phyloP scores from a whole-genome alignment of 2,329 filamentous ascomycete species.

The Scleromitrula shiraiana region DNA sequence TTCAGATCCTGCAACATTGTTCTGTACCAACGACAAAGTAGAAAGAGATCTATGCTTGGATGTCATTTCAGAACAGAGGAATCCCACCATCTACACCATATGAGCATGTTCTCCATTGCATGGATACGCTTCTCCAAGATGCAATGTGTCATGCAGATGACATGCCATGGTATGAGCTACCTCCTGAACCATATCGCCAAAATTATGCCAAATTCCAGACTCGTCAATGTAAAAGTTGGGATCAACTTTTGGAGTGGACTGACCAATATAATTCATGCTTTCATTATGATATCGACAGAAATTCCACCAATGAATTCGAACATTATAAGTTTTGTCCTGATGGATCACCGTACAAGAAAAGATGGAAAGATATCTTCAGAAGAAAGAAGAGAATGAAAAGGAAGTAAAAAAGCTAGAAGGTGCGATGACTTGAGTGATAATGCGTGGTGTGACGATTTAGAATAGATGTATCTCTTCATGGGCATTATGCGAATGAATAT shows the following conservation, averaged over 20 bases:
- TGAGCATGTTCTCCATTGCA: conserved; percentile 7
- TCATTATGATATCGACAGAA: not conserved
- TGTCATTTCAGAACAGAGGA: not conserved
- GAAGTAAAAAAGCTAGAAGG: no score
- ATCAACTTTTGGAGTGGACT: not conserved
- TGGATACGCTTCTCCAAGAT: conserved; percentile 4
- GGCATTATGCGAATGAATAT: no score
- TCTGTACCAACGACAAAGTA: not conserved
- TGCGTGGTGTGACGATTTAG: no score
- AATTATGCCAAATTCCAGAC: conserved; percentile 2
- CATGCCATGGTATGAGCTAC: conserved; percentile 4
- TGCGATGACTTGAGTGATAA: no score
- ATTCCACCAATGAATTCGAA: not conserved
- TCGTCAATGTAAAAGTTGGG: conserved; percentile 4
- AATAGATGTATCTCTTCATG: no score
- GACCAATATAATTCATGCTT: conserved; percentile 1
- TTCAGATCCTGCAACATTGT: not conserved
- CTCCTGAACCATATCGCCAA: conserved; percentile 5
- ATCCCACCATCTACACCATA: not conserved
- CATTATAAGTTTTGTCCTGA: conserved; percentile 5
- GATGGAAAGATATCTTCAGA: conserved; percentile 5
- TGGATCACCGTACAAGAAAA: not conserved
- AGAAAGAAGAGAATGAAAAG: no score
- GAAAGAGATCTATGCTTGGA: not conserved
- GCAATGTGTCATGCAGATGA: conserved; percentile 7